Base-by-base conservation (phyloP, 1,284 basidiomycete species). In the Ustilago vetiveriae region DNA sequence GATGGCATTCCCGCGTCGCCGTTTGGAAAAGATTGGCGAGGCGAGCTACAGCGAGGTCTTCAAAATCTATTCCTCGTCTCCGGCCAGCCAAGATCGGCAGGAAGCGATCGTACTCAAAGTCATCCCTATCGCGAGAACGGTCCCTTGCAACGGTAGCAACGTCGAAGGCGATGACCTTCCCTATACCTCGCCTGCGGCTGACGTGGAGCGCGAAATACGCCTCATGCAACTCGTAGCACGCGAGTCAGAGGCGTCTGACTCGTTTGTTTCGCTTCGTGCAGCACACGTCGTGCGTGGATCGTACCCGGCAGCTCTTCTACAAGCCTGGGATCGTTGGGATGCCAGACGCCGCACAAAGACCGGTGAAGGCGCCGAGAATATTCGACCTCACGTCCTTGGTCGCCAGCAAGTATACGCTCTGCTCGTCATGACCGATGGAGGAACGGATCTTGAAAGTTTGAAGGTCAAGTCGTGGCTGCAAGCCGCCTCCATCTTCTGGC, bases 1-100 rank as follows among this genome's bases (percentile, higher is more conserved):
- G 6, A 7, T 16, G 17, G 27, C 24, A 4, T 16, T 45, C 17
- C 16, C 42, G n/a, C 41, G 43, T 4, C 48, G 55, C 5, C 54
- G 60, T 1, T 30, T 72, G 5, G 66, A 84, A 65, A 98, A 98
- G 83, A 89, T 97, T 49, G 95, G 94, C 40, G 95, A 98, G 83
- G 95, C 95, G 11, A 93, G 91, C 43, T 98, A 91, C 82, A 96
- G 93, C 0, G 95, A 98, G 80, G 96, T 98, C n/a, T 98, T 92
- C 83, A 89, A 60, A 24, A 43, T 72, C 19, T 55, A 33, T 26
- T 13, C 40, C 9, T 29, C 39, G 6, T 22, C 22, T 9, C 23
- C 40, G 8, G 21, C 32, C 17, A 19, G 14, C 2, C 32, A 39
- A 21, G 17, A 14, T 1, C 11, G 45, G 29, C 19, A 63, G 23